Base-by-base conservation (phyloP, 2,329 filamentous ascomycete species). In the Colletotrichum spinosum region DNA sequence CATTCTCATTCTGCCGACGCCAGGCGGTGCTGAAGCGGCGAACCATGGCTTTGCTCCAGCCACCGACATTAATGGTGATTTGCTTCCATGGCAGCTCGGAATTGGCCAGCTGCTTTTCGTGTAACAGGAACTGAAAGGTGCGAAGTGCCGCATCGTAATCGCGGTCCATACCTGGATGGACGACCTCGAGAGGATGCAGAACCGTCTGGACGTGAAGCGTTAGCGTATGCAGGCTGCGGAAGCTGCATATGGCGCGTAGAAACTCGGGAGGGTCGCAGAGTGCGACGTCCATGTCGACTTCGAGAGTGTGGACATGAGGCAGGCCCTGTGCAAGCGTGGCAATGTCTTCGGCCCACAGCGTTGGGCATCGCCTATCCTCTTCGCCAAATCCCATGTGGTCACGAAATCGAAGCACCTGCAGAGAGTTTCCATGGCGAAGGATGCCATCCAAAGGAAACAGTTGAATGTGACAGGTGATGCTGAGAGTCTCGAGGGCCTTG, bases 1-100 rank as follows among this genome's bases (percentile, higher is more conserved):
- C 82, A 42, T 74, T 71, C 46, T 74, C 71, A 44, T 84, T 81
- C 46, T 74, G 74, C 48, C 71, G 68, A 64, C 75, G 75, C 82
- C 82, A 84, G 9, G 73, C 72, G 46, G 73, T 72, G 53, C 79
- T 74, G 49, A 82, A 70, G 17, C 82, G 74, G 15, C 82, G 75
- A 8, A 83, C 76, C 79, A 83, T 80, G 46, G 79, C 74, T 10
- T 74, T 77, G 49, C 76, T 76, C 82, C 82, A 84, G 8, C 81
- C 82, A 6, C 82, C 83, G 1, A 84, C 78, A 38, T 83, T 84
- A 61, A 84, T 73, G n/a, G 76, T 79, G 56, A 84, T 76, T 37
- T 71, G 71, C 53, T 72, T 76, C 80, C 80, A 84, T 2, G 73
- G 69, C 2, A 69, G 52, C 6, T 59, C 56, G 8, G 64, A 55